Evolutionary conservation across 306 rosid genomes (phyloP).

Genomic region (Hippophae gyantsensis): DNA sequence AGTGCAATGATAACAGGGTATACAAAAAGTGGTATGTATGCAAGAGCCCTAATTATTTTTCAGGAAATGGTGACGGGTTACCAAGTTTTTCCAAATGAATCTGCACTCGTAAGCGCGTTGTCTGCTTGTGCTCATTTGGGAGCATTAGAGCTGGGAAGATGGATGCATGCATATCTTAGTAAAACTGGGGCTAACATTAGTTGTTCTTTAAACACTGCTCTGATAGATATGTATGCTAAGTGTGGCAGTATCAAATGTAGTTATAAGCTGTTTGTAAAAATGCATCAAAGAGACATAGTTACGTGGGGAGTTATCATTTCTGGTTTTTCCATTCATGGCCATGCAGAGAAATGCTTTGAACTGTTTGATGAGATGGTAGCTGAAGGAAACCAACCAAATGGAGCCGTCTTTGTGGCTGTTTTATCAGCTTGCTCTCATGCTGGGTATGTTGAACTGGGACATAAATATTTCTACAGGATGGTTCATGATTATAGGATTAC

Average conservation of each 20-base stretch:
- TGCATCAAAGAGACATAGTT: conserved; percentile 29
- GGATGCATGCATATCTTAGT: conserved; percentile 26
- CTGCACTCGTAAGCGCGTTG: conserved; percentile 38
- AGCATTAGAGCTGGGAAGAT: conserved; percentile 33
- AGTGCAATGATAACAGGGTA: conserved; percentile 41
- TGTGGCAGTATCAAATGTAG: conserved; percentile 35
- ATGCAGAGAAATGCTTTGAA: conserved; percentile 23
- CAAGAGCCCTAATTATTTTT: conserved; percentile 26
- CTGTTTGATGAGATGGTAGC: conserved; percentile 34
- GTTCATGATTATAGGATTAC: conserved; percentile 24
- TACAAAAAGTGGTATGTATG: conserved; percentile 23
- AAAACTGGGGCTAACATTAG: conserved; percentile 15
- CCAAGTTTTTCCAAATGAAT: conserved; percentile 28
- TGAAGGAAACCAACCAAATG: conserved; percentile 32
- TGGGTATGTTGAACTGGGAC: conserved; percentile 33
- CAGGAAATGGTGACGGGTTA: conserved; percentile 26
- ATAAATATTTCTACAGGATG: conserved; percentile 27
- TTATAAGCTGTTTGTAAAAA: conserved; percentile 20
- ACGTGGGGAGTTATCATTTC: conserved; percentile 42
- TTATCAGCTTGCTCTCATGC: conserved; percentile 39
- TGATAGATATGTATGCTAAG: conserved; percentile 46
- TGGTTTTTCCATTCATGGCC: conserved; percentile 36
- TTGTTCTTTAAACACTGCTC: conserved; percentile 29
- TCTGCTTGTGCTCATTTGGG: conserved; percentile 40
- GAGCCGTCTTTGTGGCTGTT: conserved; percentile 29